Evolutionary conservation across 352 stramenopile genomes (phyloP), one percentile per base, ranked within the genome.

Genomic region (Globisporangium parvum): DNA sequence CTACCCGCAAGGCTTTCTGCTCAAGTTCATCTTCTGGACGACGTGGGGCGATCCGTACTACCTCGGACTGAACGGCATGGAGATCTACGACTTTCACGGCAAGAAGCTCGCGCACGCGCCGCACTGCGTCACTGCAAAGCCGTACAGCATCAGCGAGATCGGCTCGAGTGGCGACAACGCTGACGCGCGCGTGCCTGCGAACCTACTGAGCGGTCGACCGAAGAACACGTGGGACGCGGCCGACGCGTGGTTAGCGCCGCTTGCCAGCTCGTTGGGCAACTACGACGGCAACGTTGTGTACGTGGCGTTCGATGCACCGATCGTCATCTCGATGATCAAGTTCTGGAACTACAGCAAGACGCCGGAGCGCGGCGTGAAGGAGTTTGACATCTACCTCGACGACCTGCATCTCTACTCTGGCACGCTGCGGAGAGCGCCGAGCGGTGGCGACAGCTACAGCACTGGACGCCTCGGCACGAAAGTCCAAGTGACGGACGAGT

Each of bases 311-410:
- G 80, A 96, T 31, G 51, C 54, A 0, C 85, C 83, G 0, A 62
- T 95, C 8, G 74, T 82, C 18, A 28, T 95, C 4, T 94, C 83
- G 0, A 75, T 92, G 56, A 79, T 95, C 55, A 96, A 92, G 61
- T 80, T 96, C 48, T 96, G 80, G 79, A 96, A 96, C 50, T 96
- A 96, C 62, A 80, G 65, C 59, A 95, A 94, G 51, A 93, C 87
- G 0, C 79, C 87, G 0, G 77, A 88, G 47, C 80, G 88, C 52
- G 88, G 88, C 1, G 88, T 87, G 1, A 82, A 85, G 35, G 83
- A 94, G 6, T 41, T 96, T 50, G 77, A 91, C 48, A 83, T 97
- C 55, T 92, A 88, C 57, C 20, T 97, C 4, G 88, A 97, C 49
- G 85, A 96, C 56, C 52, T 90, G n/a, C 84, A 82, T 46, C 66